Conservation (phyloP, 768 basidiomycete genomes). For the Plicaturopsis crispa region DNA sequence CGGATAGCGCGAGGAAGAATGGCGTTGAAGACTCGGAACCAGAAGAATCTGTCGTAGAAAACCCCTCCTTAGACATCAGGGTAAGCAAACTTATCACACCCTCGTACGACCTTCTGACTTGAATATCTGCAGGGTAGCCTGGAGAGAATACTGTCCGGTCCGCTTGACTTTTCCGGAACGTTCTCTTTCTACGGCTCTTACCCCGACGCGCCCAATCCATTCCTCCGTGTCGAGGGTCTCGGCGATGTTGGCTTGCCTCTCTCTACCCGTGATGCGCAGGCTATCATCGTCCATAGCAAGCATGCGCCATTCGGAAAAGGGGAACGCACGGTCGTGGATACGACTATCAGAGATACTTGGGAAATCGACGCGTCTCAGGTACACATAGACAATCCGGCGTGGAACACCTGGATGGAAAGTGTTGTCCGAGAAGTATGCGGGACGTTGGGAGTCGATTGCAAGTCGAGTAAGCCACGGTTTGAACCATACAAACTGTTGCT, state of each 20-base stretch:
- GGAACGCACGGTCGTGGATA: conserved; percentile 33
- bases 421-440: conserved; percentile 24
- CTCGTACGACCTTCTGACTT: no score
- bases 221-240: conserved; percentile 27
- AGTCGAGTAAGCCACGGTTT: no score
- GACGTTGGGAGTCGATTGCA: conserved; percentile 26
- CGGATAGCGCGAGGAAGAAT: no score
- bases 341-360: conserved; percentile 40
- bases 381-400: conserved; percentile 31
- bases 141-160: no score
- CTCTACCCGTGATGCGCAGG: conserved; percentile 27
- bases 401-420: conserved; percentile 25
- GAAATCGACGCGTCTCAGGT: conserved; percentile 36
- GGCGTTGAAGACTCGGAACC: no score
- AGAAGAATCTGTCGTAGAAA: no score
- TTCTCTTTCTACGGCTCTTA: no score
- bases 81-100: no score
- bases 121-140: no score
- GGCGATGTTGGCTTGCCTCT: conserved; percentile 39
- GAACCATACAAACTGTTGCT: conserved; percentile 41
- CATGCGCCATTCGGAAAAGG: conserved; percentile 41
- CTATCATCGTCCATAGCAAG: conserved; percentile 24
- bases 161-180: no score
- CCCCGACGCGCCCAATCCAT: conserved; percentile 34
- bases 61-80: no score